Evolutionary conservation across 83 land plant genomes (phyloP).

Genomic region (Larix sibirica): DNA sequence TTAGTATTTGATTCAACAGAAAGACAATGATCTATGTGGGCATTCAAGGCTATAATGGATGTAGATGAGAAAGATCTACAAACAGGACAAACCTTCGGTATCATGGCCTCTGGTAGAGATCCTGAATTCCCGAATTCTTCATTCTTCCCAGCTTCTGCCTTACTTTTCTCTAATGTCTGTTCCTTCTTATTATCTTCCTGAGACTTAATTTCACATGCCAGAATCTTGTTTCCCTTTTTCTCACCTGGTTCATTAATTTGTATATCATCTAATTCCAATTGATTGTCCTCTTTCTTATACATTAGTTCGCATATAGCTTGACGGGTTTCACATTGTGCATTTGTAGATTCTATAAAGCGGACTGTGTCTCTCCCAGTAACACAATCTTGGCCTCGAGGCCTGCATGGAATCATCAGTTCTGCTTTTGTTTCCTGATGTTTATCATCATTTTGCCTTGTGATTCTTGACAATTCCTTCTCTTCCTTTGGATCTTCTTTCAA

Average conservation of each 20-base stretch:
- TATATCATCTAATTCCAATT: background rate
- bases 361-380: background rate
- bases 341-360: background rate
- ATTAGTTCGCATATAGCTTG: background rate
- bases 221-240: slow-evolving; percentile 40
- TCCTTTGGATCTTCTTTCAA: background rate
- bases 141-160: slow-evolving; percentile 10
- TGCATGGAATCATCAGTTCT: background rate
- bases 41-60: slow-evolving; percentile 69
- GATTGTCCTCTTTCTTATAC: background rate
- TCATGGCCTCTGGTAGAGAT: slow-evolving; percentile 41
- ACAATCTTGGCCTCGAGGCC: background rate
- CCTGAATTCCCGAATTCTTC: slow-evolving; percentile 28
- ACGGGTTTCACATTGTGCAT: background rate
- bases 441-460: background rate
- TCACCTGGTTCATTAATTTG: slow-evolving; percentile 14
- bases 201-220: slow-evolving; percentile 23
- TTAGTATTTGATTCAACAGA: slow-evolving; percentile 36
- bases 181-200: background rate
- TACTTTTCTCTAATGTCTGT: background rate
- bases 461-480: background rate
- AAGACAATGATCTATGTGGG: slow-evolving; percentile 73
- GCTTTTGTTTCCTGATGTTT: background rate
- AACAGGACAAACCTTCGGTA: slow-evolving; percentile 71
- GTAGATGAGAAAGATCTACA: slow-evolving; percentile 58